Evolutionary conservation across 192 early-diverging fungal genomes (phyloP), one percentile per base, ranked within the genome.

Genomic region (Coemansia sp.): DNA sequence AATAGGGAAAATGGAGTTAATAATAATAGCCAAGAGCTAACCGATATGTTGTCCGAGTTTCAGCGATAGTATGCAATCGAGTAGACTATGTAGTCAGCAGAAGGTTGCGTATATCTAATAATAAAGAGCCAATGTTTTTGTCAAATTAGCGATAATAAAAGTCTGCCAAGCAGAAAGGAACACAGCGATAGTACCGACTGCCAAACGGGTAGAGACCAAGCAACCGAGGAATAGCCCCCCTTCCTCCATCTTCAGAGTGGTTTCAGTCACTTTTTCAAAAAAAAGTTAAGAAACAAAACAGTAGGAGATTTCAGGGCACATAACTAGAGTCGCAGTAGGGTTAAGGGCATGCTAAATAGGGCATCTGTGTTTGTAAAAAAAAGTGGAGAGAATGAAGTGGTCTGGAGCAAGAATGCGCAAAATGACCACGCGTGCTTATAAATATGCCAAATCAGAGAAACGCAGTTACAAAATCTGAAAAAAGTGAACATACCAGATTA

Each of bases 321-420:
- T 14, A 4, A 31, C 13, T 12, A 3, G 6, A 2, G 12, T 6
- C 26, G 34, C 56, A 58, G 56, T 58, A 58, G 20, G 33, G 18
- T 8, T 9, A 14, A 11, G 34, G 52, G 13, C 3, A 26, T 12
- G 26, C 13, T 28, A 56, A 56, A 56, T 8, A 16, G 31, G 26
- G 23, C 28, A 28, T 31, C n/a, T 56, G 53, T 56, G 16, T 56
- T 56, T 56, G 53, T 56, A n/a, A 6, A 47, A 6, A 47, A n/a
- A 56, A 56, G 53, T 7, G 31, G 31, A n/a, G 43, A 45, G 43
- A 45, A 45, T 45, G 43, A 9, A 45, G 18, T 4, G 43, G 34
- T 34, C 53, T 28, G 28, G 53, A 56, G 53, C 5, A 56, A 56
- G 53, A 56, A 56, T 56, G 53, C 31, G 16, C 10, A n/a, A 25